Evolutionary conservation across 1,139 yeast genomes (phyloP).

Genomic region (Magnusiomyces magnusii): DNA sequence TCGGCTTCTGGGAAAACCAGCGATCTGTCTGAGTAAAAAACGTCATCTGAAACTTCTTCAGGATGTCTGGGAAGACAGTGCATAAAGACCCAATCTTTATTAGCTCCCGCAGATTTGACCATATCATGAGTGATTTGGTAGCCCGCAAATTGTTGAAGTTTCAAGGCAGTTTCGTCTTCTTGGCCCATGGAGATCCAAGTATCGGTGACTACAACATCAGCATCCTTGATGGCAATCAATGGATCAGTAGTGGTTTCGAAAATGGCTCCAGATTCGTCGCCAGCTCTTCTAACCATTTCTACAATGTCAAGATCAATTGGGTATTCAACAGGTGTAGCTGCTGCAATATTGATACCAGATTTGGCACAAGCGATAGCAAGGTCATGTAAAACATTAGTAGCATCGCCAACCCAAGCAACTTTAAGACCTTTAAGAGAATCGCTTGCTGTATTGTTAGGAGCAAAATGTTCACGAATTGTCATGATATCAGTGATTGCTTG

Average conservation of each 20-base stretch:
- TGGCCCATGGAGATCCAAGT: conserved; percentile 99
- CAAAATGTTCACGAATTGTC: conserved; percentile 76
- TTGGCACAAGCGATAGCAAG: conserved; percentile 85
- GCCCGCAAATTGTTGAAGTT: conserved; percentile 74
- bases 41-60: conserved; percentile 91
- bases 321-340: conserved; percentile 75
- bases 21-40: conserved; percentile 76
- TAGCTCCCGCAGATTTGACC: conserved; percentile 40
- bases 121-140: conserved; percentile 72
- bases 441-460: conserved; percentile 19
- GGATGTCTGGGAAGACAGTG: conserved; percentile 28
- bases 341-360: conserved; percentile 72
- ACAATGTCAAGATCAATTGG: conserved; percentile 55
- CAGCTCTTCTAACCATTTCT: conserved; percentile 47
- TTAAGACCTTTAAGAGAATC: conserved; percentile 52
- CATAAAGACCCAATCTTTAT: conserved; percentile 18
- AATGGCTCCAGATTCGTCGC: conserved; percentile 45
- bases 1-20: conserved; percentile 94
- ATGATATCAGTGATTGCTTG: conserved; percentile 90
- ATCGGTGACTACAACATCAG: conserved; percentile 89
- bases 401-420: conserved; percentile 93
- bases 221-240: conserved; percentile 54
- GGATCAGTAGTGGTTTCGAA: conserved; percentile 72
- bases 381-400: conserved; percentile 93
- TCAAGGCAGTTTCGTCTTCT: conserved; percentile 64